These are phyloP conservation scores for Epichloe gansuensis DNA, from an alignment of 2,329 filamentous ascomycete species.

Conservation along the genomic window DNA sequence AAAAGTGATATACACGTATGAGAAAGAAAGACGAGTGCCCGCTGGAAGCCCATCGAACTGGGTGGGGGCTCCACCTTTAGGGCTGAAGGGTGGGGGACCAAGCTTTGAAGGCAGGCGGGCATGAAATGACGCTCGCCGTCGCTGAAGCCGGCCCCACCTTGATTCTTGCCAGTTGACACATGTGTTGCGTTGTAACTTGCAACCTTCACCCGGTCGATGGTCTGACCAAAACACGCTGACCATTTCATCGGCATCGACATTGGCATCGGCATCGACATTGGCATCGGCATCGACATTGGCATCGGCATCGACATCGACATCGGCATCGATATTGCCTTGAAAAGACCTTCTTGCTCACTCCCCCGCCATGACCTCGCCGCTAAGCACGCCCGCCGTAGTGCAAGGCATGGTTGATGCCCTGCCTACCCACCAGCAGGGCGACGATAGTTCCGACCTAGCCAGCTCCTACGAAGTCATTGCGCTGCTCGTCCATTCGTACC, in stretches of 20 bases:
- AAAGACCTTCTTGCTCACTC: neutral
- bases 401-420: constrained; percentile 46
- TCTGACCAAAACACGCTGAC: neutral
- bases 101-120: neutral
- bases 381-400: constrained; percentile 29
- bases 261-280: neutral
- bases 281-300: neutral
- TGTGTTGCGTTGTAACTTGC: neutral
- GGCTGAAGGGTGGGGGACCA: neutral
- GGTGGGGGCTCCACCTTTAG: neutral
- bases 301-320: neutral
- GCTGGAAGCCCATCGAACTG: too few relatives aligned
- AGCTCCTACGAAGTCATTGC: constrained; percentile 72
- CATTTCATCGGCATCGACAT: neutral
- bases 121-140: neutral
- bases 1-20: too few relatives aligned
- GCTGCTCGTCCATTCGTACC: constrained; percentile 70
- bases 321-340: neutral
- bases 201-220: neutral
- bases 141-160: neutral
- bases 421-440: constrained; percentile 37
- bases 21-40: too few relatives aligned
- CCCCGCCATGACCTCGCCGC: constrained; percentile 13
- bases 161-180: neutral
- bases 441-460: constrained; percentile 49